Conservation (phyloP, 495 filamentous ascomycete species). For the Chaetomidium leptoderma region DNA sequence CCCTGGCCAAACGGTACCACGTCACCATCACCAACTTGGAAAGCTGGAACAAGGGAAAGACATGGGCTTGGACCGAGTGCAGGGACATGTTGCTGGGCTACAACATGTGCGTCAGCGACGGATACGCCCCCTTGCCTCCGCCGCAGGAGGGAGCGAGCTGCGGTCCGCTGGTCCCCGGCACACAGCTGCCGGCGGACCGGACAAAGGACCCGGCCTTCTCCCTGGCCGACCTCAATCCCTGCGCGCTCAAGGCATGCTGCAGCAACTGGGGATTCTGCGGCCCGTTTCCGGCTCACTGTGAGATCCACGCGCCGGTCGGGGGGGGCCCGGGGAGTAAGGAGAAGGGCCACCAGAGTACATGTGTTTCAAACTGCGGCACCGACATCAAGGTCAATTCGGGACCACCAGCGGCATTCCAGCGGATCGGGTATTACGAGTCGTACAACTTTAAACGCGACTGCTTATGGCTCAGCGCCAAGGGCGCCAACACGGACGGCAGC, state of each 20-base stretch:
- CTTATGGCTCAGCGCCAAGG: slow-evolving; percentile 21
- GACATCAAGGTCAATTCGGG: slow-evolving; percentile 19
- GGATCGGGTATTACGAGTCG: slow-evolving; percentile 33
- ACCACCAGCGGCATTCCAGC: not conserved
- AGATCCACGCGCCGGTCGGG: not conserved
- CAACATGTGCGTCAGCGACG: slow-evolving; percentile 47
- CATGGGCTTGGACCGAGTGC: slow-evolving; percentile 52
- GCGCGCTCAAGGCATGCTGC: slow-evolving; percentile 24
- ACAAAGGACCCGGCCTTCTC: too few relatives aligned
- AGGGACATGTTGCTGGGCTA: slow-evolving; percentile 9
- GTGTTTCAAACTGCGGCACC: slow-evolving; percentile 46
- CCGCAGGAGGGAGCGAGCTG: slow-evolving; percentile 36
- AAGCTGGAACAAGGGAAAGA: slow-evolving; percentile 37
- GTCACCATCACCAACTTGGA: slow-evolving; percentile 38
- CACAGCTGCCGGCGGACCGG: slow-evolving; percentile 20
- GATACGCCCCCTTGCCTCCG: slow-evolving; percentile 35
- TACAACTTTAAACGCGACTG: slow-evolving; percentile 28
- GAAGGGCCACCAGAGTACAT: slow-evolving; percentile 16
- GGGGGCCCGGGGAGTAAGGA: not conserved
- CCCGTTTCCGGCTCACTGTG: slow-evolving; percentile 6
- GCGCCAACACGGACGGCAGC: slow-evolving; percentile 12
- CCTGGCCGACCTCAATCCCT: slow-evolving; percentile 30
- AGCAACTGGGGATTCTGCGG: slow-evolving; percentile 46
- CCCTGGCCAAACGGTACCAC: slow-evolving; percentile 27
- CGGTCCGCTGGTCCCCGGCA: slow-evolving; percentile 41